Conservation (phyloP, 192 early-diverging fungal species). For the Coemansia sp. region DNA sequence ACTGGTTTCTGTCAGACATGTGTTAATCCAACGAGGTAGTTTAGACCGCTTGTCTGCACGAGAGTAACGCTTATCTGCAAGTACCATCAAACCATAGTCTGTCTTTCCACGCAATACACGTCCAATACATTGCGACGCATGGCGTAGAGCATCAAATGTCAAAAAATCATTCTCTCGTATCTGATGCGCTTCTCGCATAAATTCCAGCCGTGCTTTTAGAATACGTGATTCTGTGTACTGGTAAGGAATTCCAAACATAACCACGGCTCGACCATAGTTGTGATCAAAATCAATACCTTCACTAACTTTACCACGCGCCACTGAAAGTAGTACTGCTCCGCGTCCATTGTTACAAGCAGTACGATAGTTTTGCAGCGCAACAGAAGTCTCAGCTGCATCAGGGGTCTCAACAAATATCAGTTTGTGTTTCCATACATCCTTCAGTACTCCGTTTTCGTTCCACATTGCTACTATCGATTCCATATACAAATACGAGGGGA, state of each 20-base stretch:
- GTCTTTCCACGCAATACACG: conserved; percentile 96
- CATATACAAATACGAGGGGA: conserved; percentile 99
- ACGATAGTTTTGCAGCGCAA: conserved; percentile 95
- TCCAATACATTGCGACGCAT: conserved; percentile 99
- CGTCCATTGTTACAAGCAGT: conserved; percentile 95
- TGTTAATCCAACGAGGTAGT: conserved; percentile 94
- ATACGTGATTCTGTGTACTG: conserved; percentile 97
- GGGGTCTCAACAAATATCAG: conserved; percentile 99
- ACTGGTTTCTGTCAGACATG: conserved; percentile 83
- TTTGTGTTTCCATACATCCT: conserved; percentile 94
- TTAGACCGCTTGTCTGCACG: conserved; percentile 93
- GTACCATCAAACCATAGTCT: conserved; percentile 98
- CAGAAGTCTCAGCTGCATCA: conserved; percentile 93
- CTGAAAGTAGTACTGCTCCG: conserved; percentile 94
- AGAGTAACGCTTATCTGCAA: conserved; percentile 97
- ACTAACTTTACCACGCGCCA: conserved; percentile 98
- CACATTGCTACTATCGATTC: conserved; percentile 97
- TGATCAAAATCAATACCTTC: conserved; percentile 99
- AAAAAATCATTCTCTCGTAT: conserved; percentile 99
- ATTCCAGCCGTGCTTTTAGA: conserved; percentile 93
- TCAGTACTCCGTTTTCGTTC: conserved; percentile 96
- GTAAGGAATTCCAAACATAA: conserved; percentile 99
- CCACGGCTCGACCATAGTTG: conserved; percentile 97
- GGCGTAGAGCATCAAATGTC: conserved; percentile 98
- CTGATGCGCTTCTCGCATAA: conserved; percentile 86